Evolutionary conservation across 768 basidiomycete genomes (phyloP), one percentile per base, ranked within the genome.

Genomic region (Podaxis rugospora): DNA sequence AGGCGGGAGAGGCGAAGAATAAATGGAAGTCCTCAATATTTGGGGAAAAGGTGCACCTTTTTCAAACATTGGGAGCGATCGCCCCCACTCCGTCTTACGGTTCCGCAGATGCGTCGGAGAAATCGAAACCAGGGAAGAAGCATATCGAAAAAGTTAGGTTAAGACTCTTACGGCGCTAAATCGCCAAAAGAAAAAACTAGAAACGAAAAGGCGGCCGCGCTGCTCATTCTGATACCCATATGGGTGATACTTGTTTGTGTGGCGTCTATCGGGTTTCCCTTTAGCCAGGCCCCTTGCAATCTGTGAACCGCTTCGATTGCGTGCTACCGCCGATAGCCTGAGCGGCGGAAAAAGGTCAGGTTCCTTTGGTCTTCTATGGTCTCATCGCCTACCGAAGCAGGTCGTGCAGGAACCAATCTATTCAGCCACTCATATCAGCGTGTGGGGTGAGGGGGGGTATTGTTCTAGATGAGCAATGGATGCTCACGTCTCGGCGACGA

Each of bases 261-360:
- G 59, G 59, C 59, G 59, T 25, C 7, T 18, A 32, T 42, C 27
- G 57, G 27, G 42, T 21, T 39, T 53, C 42, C 23, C 40, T 53
- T 23, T 11, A 35, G 2, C 59, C 59, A 60, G 37, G 50, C n/a
- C 50, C 50, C 40, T 42, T 53, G 51, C 25, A 44, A 28, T 25
- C 40, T 52, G 51, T 42, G 50, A 44, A 25, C 32, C 13, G 46
- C 57, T 59, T 59, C 59, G 40, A 52, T 9, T 39, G 47, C 55
- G 46, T 49, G 44, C 36, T 10, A 47, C 59, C 59, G 52, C 52
- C 44, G 59, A 49, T 55, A 32, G 59, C 35, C 59, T 53, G 52
- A 47, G 42, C 51, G 59, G 59, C 59, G 59, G 51, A 61, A 39
- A 54, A 61, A 55, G 53, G 46, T 23, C 32, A 50, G 14, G 36